Base-by-base conservation (phyloP, 345 rosid genomes). In the Populus tremula region DNA sequence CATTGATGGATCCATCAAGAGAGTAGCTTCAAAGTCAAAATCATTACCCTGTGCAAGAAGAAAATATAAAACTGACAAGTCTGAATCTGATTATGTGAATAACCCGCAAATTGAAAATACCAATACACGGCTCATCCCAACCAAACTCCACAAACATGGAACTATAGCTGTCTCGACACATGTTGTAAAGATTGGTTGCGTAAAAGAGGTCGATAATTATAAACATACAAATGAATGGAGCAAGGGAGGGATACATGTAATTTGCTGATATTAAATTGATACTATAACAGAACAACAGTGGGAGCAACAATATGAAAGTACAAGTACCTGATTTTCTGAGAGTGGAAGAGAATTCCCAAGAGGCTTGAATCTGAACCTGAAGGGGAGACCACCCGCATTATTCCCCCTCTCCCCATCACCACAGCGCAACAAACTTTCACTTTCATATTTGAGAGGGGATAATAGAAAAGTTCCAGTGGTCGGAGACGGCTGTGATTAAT, bases 401-500 rank as follows among this genome's bases (percentile, higher is more conserved):
- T 38, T 41, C 59, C 76, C 79, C 70, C 29, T 64, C 8, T 82
- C 77, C 13, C 68, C 75, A 23, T 82, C 82, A 23, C 41, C 74
- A 41, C 36, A 50, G 74, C 69, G 70, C 82, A 81, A 12, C n/a
- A 62, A 69, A 83, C 63, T 10, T 41, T 41, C 50, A 47, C 17
- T 66, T 59, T 81, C 89, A 72, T 72, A 78, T 75, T 72, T 69
- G 21, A 73, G 78, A 31, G 71, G 63, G 38, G 85, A 73, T 14
- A 82, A 21, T 3, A 78, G 83, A 76, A 93, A 90, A 47, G 89
- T 92, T 73, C 98, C 98, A 4, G 98, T 93, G 38, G 99, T 95
- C 5, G 99, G 98, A 80, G 98, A 95, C 25, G 91, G 93, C 88
- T 85, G 81, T 29, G 49, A 43, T 78, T 18, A 50, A 17, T 50